These are phyloP conservation scores for Filobasidium floriforme DNA, from an alignment of 768 basidiomycete genomes.

Conservation along the genomic window DNA sequence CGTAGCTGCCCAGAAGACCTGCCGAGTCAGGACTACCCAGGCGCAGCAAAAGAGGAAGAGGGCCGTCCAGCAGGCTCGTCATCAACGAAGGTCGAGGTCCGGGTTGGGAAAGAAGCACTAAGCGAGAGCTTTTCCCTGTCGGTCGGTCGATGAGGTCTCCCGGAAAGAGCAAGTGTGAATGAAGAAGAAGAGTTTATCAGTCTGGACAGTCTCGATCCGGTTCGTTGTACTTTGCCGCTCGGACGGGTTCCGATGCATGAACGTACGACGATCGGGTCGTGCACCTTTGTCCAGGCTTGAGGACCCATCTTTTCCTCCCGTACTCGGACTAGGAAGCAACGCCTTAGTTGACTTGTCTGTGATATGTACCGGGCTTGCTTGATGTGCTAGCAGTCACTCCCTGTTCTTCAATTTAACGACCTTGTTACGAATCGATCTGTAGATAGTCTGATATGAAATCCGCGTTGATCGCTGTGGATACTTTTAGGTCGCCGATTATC, in stretches of 20 bases:
- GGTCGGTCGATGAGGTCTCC: neutral
- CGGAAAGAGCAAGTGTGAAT: neutral
- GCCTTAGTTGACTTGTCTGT: neutral
- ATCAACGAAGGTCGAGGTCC: slow-evolving; percentile 1
- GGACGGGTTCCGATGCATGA: too few species aligned
- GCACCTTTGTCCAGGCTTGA: too few species aligned
- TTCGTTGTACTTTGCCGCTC: too few species aligned
- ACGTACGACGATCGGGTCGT: too few species aligned
- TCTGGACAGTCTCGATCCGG: too few species aligned
- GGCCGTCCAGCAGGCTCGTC: neutral
- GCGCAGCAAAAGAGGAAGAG: neutral
- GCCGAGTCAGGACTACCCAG: neutral
- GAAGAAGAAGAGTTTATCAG: too few species aligned
- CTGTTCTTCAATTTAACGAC: neutral
- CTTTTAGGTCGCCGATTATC: too few species aligned
- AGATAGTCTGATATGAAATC: too few species aligned
- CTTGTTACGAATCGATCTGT: neutral
- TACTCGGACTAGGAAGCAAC: too few species aligned
- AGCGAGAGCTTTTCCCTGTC: neutral
- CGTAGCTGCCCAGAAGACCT: neutral
- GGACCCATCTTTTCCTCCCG: too few species aligned
- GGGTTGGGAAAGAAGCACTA: slow-evolving; percentile 1
- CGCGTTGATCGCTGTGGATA: too few species aligned
- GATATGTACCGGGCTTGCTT: neutral
- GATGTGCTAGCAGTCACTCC: neutral